Base-by-base conservation (phyloP, 257 asterid species). In the Primulina huaijiensis region DNA sequence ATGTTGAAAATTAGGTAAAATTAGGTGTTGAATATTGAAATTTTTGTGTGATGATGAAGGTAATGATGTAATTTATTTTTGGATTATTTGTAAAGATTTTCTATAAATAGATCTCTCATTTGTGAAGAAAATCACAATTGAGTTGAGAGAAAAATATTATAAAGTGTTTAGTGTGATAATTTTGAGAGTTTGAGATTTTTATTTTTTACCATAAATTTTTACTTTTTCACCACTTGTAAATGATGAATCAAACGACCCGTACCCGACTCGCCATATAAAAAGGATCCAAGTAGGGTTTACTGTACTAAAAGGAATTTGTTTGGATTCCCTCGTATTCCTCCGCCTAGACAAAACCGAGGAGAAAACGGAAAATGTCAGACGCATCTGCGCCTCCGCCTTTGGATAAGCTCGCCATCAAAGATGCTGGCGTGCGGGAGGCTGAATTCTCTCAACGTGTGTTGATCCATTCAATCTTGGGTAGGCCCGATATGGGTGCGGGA, bases 371-470 rank as follows among this genome's bases (percentile, higher is more conserved):
- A 70, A 85, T 87, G 96, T 80, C 93, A 10, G 56, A n/a, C 11
- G 85, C 76, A 67, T 67, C 78, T 1, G 7, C 84, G 75, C 85
- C 87, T 84, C 93, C 88, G 72, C 73, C 83, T 19, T 3, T 88
- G 75, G 88, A 80, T 11, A 71, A 78, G 16, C 90, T 86, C 60
- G 31, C 87, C 60, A 53, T 90, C 4, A 68, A 25, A 74, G 82
- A 72, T 70, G 8, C 77, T 67, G 21, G 21, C 57, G 80, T 86
- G 0, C 62, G 57, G 34, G 86, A 88, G 78, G 85, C 93, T 25
- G 68, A 85, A 40, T 93, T 93, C 74, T 87, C 96, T 3, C 90
- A 89, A 43, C 96, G 97, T n/a, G 97, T 90, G 34, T 83, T 73
- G 60, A 89, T 93, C 80, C 76, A 78, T 2, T 86, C 92, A 2